Conservation (phyloP, 768 basidiomycete genomes). For the Chalciporus pseudorubinellus region DNA sequence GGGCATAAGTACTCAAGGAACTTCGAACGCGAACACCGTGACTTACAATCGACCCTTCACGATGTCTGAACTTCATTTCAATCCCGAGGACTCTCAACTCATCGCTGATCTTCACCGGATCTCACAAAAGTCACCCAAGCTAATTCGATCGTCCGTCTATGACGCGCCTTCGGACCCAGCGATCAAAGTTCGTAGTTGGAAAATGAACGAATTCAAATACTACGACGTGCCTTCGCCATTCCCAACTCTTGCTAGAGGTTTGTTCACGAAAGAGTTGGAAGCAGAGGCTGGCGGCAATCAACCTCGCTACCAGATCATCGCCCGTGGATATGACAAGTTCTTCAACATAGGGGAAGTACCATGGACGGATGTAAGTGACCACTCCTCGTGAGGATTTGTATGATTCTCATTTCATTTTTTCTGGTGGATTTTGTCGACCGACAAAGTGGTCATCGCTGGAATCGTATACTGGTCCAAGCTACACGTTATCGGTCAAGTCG, state of each 20-base stretch:
- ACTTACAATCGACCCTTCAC: not conserved
- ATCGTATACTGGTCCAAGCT: conserved; percentile 68
- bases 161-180: conserved; percentile 53
- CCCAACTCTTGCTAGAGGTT: conserved; percentile 89
- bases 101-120: conserved; percentile 52
- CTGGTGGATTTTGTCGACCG: not conserved
- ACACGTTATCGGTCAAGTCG: conserved; percentile 86
- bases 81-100: conserved; percentile 54
- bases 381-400: not conserved
- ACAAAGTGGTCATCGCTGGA: conserved; percentile 74
- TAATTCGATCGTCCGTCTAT: conserved; percentile 60
- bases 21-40: not conserved
- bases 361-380: conserved; percentile 78
- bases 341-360: conserved; percentile 97
- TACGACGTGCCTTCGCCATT: conserved; percentile 87
- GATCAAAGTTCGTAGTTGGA: conserved; percentile 79
- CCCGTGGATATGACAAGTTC: conserved; percentile 97
- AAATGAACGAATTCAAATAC: conserved; percentile 97
- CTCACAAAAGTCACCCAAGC: conserved; percentile 56
- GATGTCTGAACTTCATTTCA: conserved; percentile 27
- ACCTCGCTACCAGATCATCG: conserved; percentile 63
- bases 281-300: conserved; percentile 31
- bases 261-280: conserved; percentile 66
- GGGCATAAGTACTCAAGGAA: too few species aligned
- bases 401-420: not conserved